These are phyloP conservation scores for Parachlorella kessleri DNA, from an alignment of 139 green algal species.

Conservation along the genomic window DNA sequence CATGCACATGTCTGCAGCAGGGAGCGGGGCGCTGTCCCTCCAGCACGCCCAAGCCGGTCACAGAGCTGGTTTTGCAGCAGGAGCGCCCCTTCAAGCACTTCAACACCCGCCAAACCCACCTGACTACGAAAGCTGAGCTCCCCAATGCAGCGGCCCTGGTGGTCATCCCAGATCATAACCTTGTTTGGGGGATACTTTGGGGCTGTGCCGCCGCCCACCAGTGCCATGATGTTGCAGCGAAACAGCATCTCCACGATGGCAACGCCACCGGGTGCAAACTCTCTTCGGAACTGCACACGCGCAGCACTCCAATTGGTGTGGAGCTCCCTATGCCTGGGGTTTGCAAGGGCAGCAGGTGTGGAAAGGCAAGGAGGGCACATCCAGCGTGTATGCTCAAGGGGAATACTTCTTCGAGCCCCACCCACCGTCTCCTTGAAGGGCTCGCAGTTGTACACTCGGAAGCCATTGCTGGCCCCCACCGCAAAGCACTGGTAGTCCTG, in stretches of 20 bases:
- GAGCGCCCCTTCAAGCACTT: neutral
- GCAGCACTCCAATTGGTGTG: neutral
- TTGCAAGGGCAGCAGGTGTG: neutral
- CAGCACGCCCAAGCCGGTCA: too few relatives aligned
- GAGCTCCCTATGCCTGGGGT: neutral
- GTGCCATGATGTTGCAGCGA: constrained; percentile 93
- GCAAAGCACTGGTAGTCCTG: constrained; percentile 89
- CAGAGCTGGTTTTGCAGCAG: too few relatives aligned
- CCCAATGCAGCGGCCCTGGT: constrained; percentile 90
- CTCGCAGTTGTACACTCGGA: constrained; percentile 92
- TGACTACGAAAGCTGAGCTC: constrained; percentile 93
- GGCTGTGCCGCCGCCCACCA: constrained; percentile 87
- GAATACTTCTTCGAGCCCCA: neutral
- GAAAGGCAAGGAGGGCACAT: neutral
- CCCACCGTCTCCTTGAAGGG: constrained; percentile 90
- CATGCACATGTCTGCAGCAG: too few relatives aligned
- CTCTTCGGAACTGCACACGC: constrained; percentile 78
- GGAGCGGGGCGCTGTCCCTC: too few relatives aligned
- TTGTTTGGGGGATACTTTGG: constrained; percentile 88
- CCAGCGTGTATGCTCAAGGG: neutral
- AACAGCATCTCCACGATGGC: constrained; percentile 95
- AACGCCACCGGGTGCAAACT: constrained; percentile 79
- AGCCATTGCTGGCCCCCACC: constrained; percentile 78
- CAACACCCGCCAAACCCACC: constrained; percentile 39
- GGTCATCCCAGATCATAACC: constrained; percentile 99